phyloP scores from a whole-genome alignment of 2,329 filamentous ascomycete genomes.

The Lecanicillium sp. region DNA sequence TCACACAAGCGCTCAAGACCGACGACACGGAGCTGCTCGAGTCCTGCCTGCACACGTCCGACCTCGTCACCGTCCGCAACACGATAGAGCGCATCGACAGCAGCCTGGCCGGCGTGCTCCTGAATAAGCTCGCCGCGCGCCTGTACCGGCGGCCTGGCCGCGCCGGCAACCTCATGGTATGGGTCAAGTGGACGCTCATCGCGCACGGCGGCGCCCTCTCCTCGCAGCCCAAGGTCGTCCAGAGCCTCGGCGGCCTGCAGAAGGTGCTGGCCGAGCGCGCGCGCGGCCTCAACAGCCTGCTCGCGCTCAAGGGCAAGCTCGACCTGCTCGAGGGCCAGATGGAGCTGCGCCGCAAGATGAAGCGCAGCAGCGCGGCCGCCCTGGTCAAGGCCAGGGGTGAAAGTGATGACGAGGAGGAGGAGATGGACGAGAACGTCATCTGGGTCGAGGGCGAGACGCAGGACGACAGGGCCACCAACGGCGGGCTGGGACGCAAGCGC shows the following conservation, averaged over 20 bases:
- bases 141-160: constrained; percentile 83
- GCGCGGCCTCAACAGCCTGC: constrained; percentile 70
- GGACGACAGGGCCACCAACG: constrained; percentile 33
- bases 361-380: constrained; percentile 37
- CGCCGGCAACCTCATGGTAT: constrained; percentile 83
- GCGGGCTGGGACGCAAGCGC: constrained; percentile 28
- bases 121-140: constrained; percentile 79
- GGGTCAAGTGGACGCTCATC: constrained; percentile 93
- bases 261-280: constrained; percentile 84
- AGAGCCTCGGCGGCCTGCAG: constrained; percentile 71
- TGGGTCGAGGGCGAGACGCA: constrained; percentile 81
- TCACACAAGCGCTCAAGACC: constrained; percentile 86
- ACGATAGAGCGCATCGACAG: constrained; percentile 91
- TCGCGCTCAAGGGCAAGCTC: constrained; percentile 89
- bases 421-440: constrained; percentile 65
- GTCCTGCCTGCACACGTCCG: constrained; percentile 78
- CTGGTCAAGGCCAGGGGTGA: constrained; percentile 39
- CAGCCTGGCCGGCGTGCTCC: constrained; percentile 67
- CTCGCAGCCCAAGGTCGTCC: constrained; percentile 75
- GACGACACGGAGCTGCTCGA: constrained; percentile 88
- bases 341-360: constrained; percentile 66
- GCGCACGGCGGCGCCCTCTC: constrained; percentile 88
- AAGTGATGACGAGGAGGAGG: constrained; percentile 48
- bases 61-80: constrained; percentile 70
- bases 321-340: constrained; percentile 92